phyloP scores from a whole-genome alignment of 768 basidiomycete species.

The Tricholoma sp. region DNA sequence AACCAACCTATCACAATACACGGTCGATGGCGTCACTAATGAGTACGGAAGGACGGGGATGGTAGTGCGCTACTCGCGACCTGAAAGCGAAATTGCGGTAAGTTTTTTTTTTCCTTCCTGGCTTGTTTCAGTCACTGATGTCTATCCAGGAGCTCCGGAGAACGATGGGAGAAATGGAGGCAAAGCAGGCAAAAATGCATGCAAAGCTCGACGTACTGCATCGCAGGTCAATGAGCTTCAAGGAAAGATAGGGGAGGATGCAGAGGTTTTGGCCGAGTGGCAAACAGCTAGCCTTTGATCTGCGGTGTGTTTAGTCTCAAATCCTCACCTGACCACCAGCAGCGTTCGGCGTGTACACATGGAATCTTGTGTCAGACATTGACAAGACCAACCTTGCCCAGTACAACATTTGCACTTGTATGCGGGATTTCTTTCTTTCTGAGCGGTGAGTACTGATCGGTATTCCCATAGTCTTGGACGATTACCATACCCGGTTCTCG shows the following conservation, averaged over 20 bases:
- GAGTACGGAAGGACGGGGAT: not conserved
- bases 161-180: no score
- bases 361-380: no score
- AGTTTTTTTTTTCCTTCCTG: not conserved
- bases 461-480: no score
- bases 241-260: not conserved
- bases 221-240: not conserved
- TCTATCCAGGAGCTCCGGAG: not conserved
- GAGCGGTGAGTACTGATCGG: no score
- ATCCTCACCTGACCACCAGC: no score
- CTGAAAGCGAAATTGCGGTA: no score
- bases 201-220: not conserved
- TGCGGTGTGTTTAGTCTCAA: not conserved
- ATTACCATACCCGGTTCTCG: no score
- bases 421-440: no score
- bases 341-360: no score
- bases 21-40: no score
- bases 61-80: not conserved
- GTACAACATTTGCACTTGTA: no score
- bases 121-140: not conserved
- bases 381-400: no score
- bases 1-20: not conserved
- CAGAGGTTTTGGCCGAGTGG: not conserved
- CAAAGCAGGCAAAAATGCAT: not conserved
- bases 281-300: not conserved